Evolutionary conservation across 2,329 filamentous ascomycete species (phyloP), one percentile per base, ranked within the genome.

Genomic region (Verruconis gallopava): DNA sequence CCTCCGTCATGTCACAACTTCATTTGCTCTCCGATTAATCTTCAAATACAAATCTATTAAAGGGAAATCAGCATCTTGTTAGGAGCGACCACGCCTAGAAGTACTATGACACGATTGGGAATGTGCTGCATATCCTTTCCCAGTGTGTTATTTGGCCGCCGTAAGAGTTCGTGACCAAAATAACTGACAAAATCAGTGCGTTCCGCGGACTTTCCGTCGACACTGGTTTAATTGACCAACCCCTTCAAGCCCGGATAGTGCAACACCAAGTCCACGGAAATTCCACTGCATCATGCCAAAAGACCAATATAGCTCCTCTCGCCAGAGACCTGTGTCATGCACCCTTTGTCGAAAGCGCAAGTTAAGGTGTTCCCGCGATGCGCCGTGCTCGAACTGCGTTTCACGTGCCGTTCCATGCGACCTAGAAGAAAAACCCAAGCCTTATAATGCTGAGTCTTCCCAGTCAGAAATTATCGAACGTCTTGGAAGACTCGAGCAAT

Each of bases 361-460:
- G 37, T 51, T 56, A 9, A 48, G 54, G 9, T 57, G 55, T 36
- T 49, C 46, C 37, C 40, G 54, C 42, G 45, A 50, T 2, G 37
- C 51, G 1, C 55, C 54, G 13, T 57, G 54, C 44, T 50, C 51
- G 11, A 56, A 51, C 37, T 57, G 52, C 44, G 21, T 43, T 13
- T 47, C 53, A 2, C 49, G 53, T 11, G 49, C 49, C 9, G 46
- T 50, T 14, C 25, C 17, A 3, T 53, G 51, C 39, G 42, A 49
- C 6, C 43, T 49, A 4, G 46, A 52, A n/a, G 36, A 20, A 21
- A 15, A 9, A 30, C 3, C 19, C 22, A 12, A 25, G 19, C 33
- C 17, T 22, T 34, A 30, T 36, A 6, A 21, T 25, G 20, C 13
- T 21, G 38, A 19, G 11, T 14, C 9, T 6, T 21, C 44, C 4